These are phyloP conservation scores for Solanum hybrid DNA, from an alignment of 305 asterid genomes.

Conservation along the genomic window DNA sequence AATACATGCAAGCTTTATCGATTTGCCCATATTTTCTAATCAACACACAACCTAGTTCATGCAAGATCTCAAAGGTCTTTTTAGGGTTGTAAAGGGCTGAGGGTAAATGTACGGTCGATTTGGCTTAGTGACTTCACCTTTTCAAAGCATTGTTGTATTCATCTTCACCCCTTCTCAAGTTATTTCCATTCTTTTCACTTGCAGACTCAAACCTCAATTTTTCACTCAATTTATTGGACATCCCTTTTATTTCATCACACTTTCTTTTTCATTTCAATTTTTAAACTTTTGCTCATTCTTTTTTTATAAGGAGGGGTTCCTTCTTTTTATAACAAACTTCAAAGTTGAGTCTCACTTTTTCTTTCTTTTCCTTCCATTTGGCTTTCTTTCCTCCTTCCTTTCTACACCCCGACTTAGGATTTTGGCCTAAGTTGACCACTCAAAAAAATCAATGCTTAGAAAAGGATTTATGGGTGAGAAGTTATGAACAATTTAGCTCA, in stretches of 20 bases:
- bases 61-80: background rate
- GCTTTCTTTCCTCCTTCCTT: background rate
- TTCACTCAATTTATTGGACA: too few species aligned
- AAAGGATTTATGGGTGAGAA: background rate
- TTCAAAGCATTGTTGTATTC: background rate
- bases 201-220: background rate
- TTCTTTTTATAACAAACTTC: background rate
- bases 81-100: background rate
- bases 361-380: background rate
- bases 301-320: background rate
- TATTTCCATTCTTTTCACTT: too few species aligned
- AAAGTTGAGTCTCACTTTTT: background rate
- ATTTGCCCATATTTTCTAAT: background rate
- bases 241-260: background rate
- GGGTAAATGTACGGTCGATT: background rate
- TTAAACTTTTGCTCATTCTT: background rate
- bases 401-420: background rate
- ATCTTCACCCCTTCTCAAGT: background rate
- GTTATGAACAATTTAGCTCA: background rate
- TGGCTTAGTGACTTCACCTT: background rate
- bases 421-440: background rate
- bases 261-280: too few species aligned
- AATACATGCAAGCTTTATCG: background rate
- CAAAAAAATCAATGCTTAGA: background rate
- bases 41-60: background rate